Base-by-base conservation (phyloP, 345 rosid genomes). In the Hibiscus syriacus region DNA sequence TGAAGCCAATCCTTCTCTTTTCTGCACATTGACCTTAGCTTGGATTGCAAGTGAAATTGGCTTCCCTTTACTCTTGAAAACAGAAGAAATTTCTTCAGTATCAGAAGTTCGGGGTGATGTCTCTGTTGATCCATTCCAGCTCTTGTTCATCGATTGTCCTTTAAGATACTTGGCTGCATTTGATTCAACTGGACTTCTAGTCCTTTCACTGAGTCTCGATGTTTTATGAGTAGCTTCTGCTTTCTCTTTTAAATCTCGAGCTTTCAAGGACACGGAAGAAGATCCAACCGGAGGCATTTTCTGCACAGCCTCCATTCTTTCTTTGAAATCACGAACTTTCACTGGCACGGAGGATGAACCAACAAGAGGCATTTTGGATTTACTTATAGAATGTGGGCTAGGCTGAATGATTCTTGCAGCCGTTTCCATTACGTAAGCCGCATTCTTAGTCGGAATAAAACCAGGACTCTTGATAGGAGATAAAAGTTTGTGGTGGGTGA, bases 401-500 rank as follows among this genome's bases (percentile, higher is more conserved):
- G 92, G 78, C 58, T 86, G 96, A 1, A 94, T 83, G 65, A 91
- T 89, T 74, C 78, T 85, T 53, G 96, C 87, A 66, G 99, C 99
- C 3, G 91, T 97, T 85, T 94, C 99, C 99, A 94, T 94, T 39
- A 94, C 86, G 80, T 81, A 84, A 74, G 89, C 97, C 73, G 97
- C 89, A 77, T 86, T 86, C 86, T 81, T 84, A 43, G 90, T 73
- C 67, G 87, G 95, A 64, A 94, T 72, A 70, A 80, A 89, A 53
- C 92, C 89, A 58, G 90, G 98, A 73, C 89, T 87, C 82, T 92
- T 94, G 46, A 94, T 94, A 41, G 99, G 99, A 70, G 99, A 94
- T 70, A 94, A 69, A 56, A 94, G 96, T 77, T 88, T 94, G 73
- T 82, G 93, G 64, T 83, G 99, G 39, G 96, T 91, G 64, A 85